Base-by-base conservation (phyloP, 495 filamentous ascomycete species). In the Glarea lozoyensis region DNA sequence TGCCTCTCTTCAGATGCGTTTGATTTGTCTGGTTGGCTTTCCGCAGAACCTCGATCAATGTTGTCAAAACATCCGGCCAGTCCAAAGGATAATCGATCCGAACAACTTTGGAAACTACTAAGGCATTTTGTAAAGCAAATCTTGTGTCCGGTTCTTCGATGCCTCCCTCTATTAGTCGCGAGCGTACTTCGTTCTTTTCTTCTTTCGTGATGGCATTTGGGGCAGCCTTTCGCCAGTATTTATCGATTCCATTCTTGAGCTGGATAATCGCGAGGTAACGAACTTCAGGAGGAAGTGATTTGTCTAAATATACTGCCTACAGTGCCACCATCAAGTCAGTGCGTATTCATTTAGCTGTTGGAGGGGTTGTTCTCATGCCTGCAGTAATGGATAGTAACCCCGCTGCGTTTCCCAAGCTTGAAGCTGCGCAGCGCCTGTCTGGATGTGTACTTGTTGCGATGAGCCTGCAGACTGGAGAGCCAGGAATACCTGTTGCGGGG, bases 211-310 rank as follows among this genome's bases (percentile, higher is more conserved):
- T 84, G 21, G 82, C 75, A 59, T 81, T 81, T 48, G 59, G 67
- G 12, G 82, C 73, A 2, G 76, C 79, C 54, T 78, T 82, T 30
- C 92, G 75, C 92, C 92, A 98, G 59, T 86, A 87, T 59, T 83
- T 88, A 53, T 96, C 90, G 55, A 95, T 86, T 19, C 87, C 92
- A 60, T 96, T 94, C 59, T 96, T 96, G 41, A 98, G 66, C 55
- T 93, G 85, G 46, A 95, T 96, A 38, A 95, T 79, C 13, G 88
- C 79, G n/a, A 94, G 74, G 58, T 92, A 86, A 38, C 92, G 82
- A 31, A 86, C 72, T 51, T 89, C 80, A 11, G 70, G 54, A 10
- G 87, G 85, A 1, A 89, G 65, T 4, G 72, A 72, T 32, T 78
- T 77, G 61, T 95, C 84, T 35, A 94, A 64, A 57, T 86, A 95